phyloP scores from a whole-genome alignment of 2,329 filamentous ascomycete genomes.

The Dothistroma septosporum region DNA sequence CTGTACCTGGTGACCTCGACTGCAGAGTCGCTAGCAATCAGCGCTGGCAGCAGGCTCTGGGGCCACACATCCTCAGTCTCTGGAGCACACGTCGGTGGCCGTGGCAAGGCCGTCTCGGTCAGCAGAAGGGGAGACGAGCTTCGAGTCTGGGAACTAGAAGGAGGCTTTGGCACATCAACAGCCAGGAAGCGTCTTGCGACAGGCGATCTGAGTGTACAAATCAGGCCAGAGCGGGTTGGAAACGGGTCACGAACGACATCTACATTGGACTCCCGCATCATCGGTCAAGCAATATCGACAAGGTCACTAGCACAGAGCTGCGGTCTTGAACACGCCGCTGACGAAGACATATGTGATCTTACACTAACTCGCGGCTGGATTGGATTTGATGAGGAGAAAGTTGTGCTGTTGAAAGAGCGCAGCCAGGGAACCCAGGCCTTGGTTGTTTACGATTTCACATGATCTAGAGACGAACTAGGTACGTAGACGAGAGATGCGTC shows the following conservation, averaged over 20 bases:
- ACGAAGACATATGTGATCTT: slow-evolving; percentile 27
- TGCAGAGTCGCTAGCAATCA: slow-evolving; percentile 61
- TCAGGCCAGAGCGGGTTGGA: slow-evolving; percentile 34
- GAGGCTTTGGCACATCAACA: slow-evolving; percentile 52
- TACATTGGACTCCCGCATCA: background rate
- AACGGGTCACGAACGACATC: background rate
- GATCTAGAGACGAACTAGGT: slow-evolving; percentile 18
- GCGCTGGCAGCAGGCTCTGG: slow-evolving; percentile 73
- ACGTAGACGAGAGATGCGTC: background rate
- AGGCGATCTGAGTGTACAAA: slow-evolving; percentile 52
- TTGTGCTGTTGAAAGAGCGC: slow-evolving; percentile 77
- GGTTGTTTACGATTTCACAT: slow-evolving; percentile 84
- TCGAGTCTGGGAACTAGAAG: slow-evolving; percentile 86
- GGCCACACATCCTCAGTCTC: slow-evolving; percentile 88
- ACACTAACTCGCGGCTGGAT: slow-evolving; percentile 60
- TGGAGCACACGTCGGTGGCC: slow-evolving; percentile 75
- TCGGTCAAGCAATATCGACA: background rate
- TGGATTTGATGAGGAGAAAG: slow-evolving; percentile 86
- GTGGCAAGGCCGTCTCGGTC: slow-evolving; percentile 86
- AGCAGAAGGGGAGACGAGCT: slow-evolving; percentile 65
- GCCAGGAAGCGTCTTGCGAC: slow-evolving; percentile 41
- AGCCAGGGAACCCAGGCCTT: slow-evolving; percentile 65
- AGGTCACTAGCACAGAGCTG: background rate
- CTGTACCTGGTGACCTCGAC: slow-evolving; percentile 77
- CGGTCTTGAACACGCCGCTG: background rate